phyloP scores from a whole-genome alignment of 768 basidiomycete genomes.

The Tephrocybe sp. region DNA sequence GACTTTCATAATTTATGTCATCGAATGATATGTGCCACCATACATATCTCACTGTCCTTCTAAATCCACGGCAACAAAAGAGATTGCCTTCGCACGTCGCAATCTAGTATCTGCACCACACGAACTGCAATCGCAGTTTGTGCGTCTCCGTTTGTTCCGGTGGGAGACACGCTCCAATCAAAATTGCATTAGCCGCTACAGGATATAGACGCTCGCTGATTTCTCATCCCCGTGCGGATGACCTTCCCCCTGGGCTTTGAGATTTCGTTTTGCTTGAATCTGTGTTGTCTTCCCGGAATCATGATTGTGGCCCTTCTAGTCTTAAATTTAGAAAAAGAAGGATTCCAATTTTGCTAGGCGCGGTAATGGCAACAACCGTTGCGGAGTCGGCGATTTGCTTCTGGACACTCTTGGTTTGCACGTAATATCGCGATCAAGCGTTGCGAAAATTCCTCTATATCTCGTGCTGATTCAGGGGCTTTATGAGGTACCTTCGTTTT shows the following conservation, averaged over 20 bases:
- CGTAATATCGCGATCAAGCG: conserved; percentile 7
- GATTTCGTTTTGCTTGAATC: no score
- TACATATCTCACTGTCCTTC: no score
- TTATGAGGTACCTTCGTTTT: not conserved
- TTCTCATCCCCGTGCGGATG: conserved; percentile 6
- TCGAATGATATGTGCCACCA: no score
- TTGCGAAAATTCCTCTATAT: not conserved
- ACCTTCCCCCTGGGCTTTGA: not conserved
- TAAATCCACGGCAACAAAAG: no score
- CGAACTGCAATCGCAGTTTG: conserved; percentile 6
- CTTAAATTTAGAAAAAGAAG: not conserved
- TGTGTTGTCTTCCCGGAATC: not conserved
- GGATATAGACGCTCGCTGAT: conserved; percentile 6
- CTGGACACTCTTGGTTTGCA: conserved; percentile 5
- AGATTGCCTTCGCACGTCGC: not conserved
- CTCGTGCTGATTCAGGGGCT: not conserved
- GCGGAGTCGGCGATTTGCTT: conserved; percentile 7
- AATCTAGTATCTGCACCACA: conserved; percentile 1
- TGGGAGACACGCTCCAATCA: not conserved
- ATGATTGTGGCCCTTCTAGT: not conserved
- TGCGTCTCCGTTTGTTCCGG: conserved; percentile 1
- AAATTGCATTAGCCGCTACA: no score
- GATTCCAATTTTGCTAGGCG: not conserved
- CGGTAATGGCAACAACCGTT: not conserved
- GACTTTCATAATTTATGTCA: no score